Percentiles rank a stretch among this genome's conserved stretches.
These are phyloP conservation scores for Musa schizocarpa DNA, from an alignment of 176 grass and related monocot genomes.

Conservation along the genomic window DNA sequence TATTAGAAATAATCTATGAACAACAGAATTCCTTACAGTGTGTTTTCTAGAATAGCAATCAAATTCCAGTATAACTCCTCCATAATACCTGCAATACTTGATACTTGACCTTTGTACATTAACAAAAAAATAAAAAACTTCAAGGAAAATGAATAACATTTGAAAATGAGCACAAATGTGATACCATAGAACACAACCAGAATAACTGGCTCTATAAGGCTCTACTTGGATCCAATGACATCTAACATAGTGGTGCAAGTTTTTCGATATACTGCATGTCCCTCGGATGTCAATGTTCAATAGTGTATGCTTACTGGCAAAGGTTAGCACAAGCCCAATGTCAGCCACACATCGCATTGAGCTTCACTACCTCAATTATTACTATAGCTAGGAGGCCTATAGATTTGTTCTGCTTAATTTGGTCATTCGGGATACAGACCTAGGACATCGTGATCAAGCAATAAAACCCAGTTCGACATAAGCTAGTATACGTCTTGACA, in stretches of 20 bases:
- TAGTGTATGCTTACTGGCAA: not conserved
- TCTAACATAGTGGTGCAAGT: not conserved
- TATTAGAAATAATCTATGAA: not conserved
- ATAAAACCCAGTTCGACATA: no score
- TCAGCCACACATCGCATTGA: not conserved
- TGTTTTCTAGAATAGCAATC: conserved; percentile 12
- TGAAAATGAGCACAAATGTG: not conserved
- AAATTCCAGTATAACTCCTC: conserved; percentile 20
- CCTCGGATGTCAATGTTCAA: not conserved
- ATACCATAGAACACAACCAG: not conserved
- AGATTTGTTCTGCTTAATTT: not conserved
- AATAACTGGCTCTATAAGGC: not conserved
- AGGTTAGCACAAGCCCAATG: not conserved
- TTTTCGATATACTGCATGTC: not conserved
- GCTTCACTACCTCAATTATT: not conserved
- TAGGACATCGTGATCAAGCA: no score
- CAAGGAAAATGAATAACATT: not conserved
- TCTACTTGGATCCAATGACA: not conserved
- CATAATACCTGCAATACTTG: conserved; percentile 17
- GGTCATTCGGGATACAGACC: no score
- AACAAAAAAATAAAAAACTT: not conserved
- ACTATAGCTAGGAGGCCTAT: not conserved
- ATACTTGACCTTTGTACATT: not conserved
- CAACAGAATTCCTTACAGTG: conserved; percentile 1
- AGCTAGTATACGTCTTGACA: no score